Percentiles rank a stretch among this genome's conserved stretches.
Conservation (phyloP, 768 basidiomycete species). For the Stropharia rugosoannulata region DNA sequence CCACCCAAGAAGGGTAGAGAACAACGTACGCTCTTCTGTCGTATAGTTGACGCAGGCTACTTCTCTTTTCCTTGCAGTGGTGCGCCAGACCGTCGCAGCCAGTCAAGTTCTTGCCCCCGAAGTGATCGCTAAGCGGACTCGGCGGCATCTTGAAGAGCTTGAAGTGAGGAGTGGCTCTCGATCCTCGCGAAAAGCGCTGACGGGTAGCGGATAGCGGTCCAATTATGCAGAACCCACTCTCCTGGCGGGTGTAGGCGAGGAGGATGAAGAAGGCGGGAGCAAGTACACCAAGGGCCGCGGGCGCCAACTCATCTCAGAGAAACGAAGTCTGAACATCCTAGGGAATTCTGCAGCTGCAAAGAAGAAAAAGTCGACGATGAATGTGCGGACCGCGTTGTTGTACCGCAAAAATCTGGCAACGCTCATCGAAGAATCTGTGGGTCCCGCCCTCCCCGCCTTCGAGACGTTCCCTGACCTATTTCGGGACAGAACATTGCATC, state of each 20-base stretch:
- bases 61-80: conserved; percentile 30
- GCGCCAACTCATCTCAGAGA: conserved; percentile 79
- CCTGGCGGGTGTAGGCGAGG: conserved; percentile 43
- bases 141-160: conserved; percentile 79
- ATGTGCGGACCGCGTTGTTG: conserved; percentile 73
- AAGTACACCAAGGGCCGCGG: conserved; percentile 64
- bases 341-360: conserved; percentile 48
- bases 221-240: conserved; percentile 69
- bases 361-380: conserved; percentile 82
- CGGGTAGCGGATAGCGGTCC: conserved; percentile 50
- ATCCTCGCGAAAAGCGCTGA: conserved; percentile 7
- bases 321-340: conserved; percentile 52
- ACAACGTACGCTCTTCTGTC: conserved; percentile 37
- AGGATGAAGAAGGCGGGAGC: conserved; percentile 43
- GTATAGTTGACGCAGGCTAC: neutral
- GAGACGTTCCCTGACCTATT: conserved; percentile 1
- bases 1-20: conserved; percentile 48
- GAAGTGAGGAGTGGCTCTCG: conserved; percentile 47
- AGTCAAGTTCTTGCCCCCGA: conserved; percentile 54
- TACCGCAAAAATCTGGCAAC: conserved; percentile 79
- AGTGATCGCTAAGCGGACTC: conserved; percentile 72
- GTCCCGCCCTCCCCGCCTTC: conserved; percentile 24
- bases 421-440: conserved; percentile 78
- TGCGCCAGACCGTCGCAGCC: conserved; percentile 46
- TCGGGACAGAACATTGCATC: conserved; percentile 53